phyloP scores from a whole-genome alignment of 2,329 filamentous ascomycete genomes.

The Macrophomina tecta region DNA sequence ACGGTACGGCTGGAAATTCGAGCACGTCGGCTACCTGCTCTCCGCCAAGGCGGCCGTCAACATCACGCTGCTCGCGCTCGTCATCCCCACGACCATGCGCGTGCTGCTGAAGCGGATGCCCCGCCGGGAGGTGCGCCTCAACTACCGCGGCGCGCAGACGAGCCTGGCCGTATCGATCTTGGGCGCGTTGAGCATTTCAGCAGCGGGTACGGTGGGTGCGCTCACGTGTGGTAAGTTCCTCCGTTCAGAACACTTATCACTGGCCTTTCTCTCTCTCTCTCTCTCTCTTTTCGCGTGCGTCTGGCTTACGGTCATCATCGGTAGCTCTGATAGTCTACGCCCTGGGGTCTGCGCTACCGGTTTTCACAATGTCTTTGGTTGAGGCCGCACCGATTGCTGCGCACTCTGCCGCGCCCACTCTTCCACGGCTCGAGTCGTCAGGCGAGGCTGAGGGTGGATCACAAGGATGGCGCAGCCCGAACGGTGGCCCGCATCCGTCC shows the following conservation, averaged over 20 bases:
- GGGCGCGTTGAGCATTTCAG: conserved; percentile 42
- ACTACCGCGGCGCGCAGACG: conserved; percentile 39
- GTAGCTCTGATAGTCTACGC: conserved; percentile 46
- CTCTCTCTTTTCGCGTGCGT: neutral
- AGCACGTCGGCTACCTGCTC: conserved; percentile 45
- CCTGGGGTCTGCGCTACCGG: conserved; percentile 45
- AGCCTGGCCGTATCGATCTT: conserved; percentile 43
- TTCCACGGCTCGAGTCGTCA: no score
- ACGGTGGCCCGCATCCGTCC: conserved; percentile 30
- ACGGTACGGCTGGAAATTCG: conserved; percentile 46
- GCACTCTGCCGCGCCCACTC: neutral
- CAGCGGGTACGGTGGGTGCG: conserved; percentile 42
- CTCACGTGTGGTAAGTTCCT: conserved; percentile 37
- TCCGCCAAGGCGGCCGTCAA: conserved; percentile 47
- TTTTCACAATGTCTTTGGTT: conserved; percentile 47
- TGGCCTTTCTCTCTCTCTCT: neutral
- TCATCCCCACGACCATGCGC: conserved; percentile 44
- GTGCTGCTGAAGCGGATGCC: conserved; percentile 32
- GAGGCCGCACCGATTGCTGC: conserved; percentile 39
- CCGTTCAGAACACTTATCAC: neutral
- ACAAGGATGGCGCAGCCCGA: neutral
- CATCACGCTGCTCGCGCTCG: conserved; percentile 40
- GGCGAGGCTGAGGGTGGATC: neutral
- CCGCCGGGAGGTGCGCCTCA: conserved; percentile 30
- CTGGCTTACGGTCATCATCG: neutral